Base-by-base conservation (phyloP, 1,284 basidiomycete genomes). In the Ustilago sp. region DNA sequence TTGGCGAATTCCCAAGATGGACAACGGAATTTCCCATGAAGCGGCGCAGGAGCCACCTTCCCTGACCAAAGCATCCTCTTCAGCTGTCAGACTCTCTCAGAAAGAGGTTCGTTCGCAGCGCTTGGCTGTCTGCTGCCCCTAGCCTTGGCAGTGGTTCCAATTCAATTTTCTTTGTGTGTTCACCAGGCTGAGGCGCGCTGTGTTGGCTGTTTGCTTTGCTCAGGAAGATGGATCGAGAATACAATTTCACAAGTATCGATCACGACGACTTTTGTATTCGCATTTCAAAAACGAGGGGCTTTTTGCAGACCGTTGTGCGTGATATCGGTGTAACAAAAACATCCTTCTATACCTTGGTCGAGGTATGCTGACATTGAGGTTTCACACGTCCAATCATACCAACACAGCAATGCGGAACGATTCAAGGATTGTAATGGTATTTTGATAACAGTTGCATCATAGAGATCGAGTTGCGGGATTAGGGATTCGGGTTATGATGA, bases 21-120 rank as follows among this genome's bases (percentile, higher is more conserved):
- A 47, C 35, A 59, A 57, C 35, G 9, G 31, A 19, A 50, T 54
- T 31, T 23, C 43, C 43, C 43, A 45, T 61, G 23, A 28, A 28
- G 23, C 23, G 23, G 59, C 64, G 72, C 66, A 74, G 55, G 65
- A 64, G 72, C 66, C 72, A 74, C 67, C 23, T 28, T 28, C 23
- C 72, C 38, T 68, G 17, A 31, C 50, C 38, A 39, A 43, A 58
- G 19, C 32, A 63, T 39, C n/a, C 41, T 41, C 43, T 43, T 15
- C 39, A 41, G 39, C 39, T 41, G 39, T 41, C 39, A 41, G 13
- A 15, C 15, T 41, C 12, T 9, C 36, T 38, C 36, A 17, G 15
- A 50, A 13, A 50, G 48, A 50, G 48, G 48, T 13, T 50, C 48
- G 48, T 50, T 28, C 32, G 34, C 32, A 53, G 34, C 52, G 36